Evolutionary conservation across 163 green algal genomes (phyloP), one percentile per base, ranked within the genome.

Genomic region (Botryococcus braunii): DNA sequence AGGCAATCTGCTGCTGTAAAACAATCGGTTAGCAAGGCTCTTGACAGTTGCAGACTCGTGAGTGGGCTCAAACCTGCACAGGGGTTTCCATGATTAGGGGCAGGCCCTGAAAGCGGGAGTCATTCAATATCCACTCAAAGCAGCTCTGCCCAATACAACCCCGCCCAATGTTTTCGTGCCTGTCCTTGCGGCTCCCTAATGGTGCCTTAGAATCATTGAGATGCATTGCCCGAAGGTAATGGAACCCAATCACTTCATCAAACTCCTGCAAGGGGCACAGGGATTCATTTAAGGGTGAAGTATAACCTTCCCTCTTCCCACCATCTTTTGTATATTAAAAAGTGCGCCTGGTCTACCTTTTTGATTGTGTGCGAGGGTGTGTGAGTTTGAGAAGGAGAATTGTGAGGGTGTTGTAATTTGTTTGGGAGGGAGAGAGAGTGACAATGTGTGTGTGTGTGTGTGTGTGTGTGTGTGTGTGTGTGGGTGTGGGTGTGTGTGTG

Each of bases 151-250:
- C 65, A 52, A 76, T 76, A 6, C 59, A 13, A 38, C 70, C 70
- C 3, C 67, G 48, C 8, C 64, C 70, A 32, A 76, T 60, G 37
- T 76, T 76, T 38, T 76, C 65, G 60, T 76, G 70, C 35, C 64
- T 37, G 23, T 76, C 70, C 38, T 29, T 72, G 5, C 39, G 41
- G 62, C 41, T 68, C 1, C 40, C 40, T 29, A 68, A 27, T 1
- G 40, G 56, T 39, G 38, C 40, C 57, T 75, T 75, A 36, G 62
- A 71, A 43, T 75, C 70, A 47, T 72, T 72, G 46, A 76, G 39
- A 57, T 72, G 64, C 64, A 76, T 72, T 1, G 37, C 70, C 35
- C 59, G 69, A 23, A 76, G 40, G 48, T 62, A 76, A 5, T 69
- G 37, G 23, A 65, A 31, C 8, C 70, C 70, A 31, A 76, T 48